These are phyloP conservation scores for Corynascus novoguineensis DNA, from an alignment of 495 filamentous ascomycete genomes.

Conservation along the genomic window DNA sequence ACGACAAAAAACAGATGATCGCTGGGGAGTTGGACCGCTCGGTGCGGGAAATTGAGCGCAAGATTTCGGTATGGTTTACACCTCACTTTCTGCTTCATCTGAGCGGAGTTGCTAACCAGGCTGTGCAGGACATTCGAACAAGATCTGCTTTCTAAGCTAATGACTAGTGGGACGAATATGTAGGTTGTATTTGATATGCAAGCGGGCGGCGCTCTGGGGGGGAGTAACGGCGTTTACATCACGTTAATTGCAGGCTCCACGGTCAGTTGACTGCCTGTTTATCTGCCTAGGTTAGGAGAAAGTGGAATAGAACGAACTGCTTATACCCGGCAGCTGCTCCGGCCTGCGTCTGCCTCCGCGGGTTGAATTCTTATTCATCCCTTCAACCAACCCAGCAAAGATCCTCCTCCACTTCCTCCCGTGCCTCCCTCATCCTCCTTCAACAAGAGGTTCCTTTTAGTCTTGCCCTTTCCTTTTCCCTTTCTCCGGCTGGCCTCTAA, in stretches of 20 bases:
- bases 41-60: conserved; percentile 86
- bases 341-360: too few relatives aligned
- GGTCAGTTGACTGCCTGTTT: background rate
- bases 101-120: conserved; percentile 19
- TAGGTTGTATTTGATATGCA: conserved; percentile 7
- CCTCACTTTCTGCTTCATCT: conserved; percentile 10
- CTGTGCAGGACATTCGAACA: conserved; percentile 72
- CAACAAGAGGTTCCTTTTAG: too few relatives aligned
- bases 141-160: conserved; percentile 67
- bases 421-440: conserved; percentile 16
- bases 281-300: background rate
- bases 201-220: conserved; percentile 6
- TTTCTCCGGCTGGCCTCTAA: conserved; percentile 7
- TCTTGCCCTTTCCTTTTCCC: conserved; percentile 34
- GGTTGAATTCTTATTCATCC: background rate
- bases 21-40: conserved; percentile 86
- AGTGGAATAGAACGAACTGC: background rate
- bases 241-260: background rate
- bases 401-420: conserved; percentile 29
- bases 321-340: background rate
- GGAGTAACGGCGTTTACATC: conserved; percentile 12
- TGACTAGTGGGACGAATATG: background rate
- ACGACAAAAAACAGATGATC: conserved; percentile 90
- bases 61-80: conserved; percentile 89
- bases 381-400: conserved; percentile 7